Evolutionary conservation across 2,329 filamentous ascomycete species (phyloP), one percentile per base, ranked within the genome.

Genomic region (Fusarium sp.): DNA sequence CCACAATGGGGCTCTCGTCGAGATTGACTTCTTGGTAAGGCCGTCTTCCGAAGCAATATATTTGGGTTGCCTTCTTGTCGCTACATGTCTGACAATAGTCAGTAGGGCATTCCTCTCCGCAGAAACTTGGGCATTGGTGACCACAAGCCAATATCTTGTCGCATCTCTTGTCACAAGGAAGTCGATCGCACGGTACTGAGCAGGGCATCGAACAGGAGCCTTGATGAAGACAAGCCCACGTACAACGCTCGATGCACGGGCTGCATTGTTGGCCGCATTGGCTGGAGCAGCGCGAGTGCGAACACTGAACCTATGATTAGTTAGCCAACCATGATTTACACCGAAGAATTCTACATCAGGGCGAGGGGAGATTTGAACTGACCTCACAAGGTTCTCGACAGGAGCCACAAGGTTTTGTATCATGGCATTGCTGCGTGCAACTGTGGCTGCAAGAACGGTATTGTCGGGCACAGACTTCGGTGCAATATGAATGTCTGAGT

Each of bases 141-240:
- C 86, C 86, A 71, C 89, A 92, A 0, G 21, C 9, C 2, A 92
- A 75, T 0, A 54, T 19, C 36, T 83, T 79, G 3, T 77, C 65
- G 69, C 89, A 93, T n/a, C 89, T 80, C 68, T 81, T 72, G 7
- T 84, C 83, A 73, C 89, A 93, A 4, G 89, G 90, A 0, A 91
- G 72, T 72, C 86, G 83, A 62, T 90, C 80, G 70, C 89, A 93
- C 0, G 90, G 88, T 0, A 85, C 89, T 0, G 87, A 86, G 60
- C 90, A 92, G 4, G 85, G 86, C 79, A 87, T 79, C 0, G 74
- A 72, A 53, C 82, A 85, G 1, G 69, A 77, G 43, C 76, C 73
- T 68, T 90, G 88, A 4, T 81, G 80, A 51, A 87, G 89, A 9
- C 72, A 71, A 36, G 83, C 88, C 3, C 80, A 76, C 60, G 88